These are phyloP conservation scores for Musa beccarii DNA, from an alignment of 176 grass and related monocot species.

Conservation along the genomic window DNA sequence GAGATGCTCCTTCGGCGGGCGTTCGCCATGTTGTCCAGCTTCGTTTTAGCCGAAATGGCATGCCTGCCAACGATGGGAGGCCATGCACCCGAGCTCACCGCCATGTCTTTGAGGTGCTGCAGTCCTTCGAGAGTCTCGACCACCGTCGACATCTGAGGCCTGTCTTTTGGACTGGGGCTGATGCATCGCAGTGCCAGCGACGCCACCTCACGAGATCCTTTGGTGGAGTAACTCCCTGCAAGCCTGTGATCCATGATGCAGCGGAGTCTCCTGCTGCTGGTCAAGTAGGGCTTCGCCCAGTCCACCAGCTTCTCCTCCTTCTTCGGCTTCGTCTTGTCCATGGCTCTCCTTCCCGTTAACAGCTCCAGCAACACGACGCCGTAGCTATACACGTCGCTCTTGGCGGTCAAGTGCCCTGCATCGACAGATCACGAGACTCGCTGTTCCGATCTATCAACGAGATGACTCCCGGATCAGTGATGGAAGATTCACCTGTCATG, in stretches of 20 bases:
- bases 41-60: conserved; percentile 66
- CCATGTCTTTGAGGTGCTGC: conserved; percentile 80
- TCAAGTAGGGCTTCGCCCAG: conserved; percentile 62
- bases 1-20: conserved; percentile 37
- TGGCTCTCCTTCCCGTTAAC: conserved; percentile 66
- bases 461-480: too few relatives aligned
- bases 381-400: conserved; percentile 89
- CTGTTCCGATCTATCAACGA: too few relatives aligned
- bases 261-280: conserved; percentile 55
- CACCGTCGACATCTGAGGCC: conserved; percentile 50
- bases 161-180: conserved; percentile 52
- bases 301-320: conserved; percentile 67
- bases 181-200: conserved; percentile 58
- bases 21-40: conserved; percentile 34
- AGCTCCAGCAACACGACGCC: conserved; percentile 89
- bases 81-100: conserved; percentile 40
- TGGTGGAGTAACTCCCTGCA: conserved; percentile 58
- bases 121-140: conserved; percentile 50
- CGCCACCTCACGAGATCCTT: conserved; percentile 57
- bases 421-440: too few relatives aligned
- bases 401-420: conserved; percentile 63
- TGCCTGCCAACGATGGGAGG: conserved; percentile 43
- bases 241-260: conserved; percentile 73
- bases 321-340: conserved; percentile 49
- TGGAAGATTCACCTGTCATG: conserved; percentile 42